phyloP scores from a whole-genome alignment of 208 protist species.

The Acanthamoeba rhysodes region DNA sequence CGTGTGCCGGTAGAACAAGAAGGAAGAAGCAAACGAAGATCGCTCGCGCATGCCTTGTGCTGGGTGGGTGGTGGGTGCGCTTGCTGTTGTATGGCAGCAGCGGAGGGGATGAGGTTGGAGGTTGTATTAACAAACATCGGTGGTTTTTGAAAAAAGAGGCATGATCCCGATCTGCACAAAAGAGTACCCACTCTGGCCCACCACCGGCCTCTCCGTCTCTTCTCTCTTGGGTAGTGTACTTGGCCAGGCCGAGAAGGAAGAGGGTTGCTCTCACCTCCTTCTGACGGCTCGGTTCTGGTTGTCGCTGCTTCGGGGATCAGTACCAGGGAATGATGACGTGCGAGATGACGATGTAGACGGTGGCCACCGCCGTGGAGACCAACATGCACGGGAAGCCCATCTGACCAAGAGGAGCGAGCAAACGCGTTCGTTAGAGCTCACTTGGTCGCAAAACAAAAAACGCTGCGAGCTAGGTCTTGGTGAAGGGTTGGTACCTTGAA shows the following conservation, averaged over 20 bases:
- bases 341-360: slow-evolving; percentile 83
- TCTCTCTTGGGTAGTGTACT: neutral
- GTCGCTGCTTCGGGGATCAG: neutral
- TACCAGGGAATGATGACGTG: slow-evolving; percentile 67
- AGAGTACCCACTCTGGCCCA: neutral
- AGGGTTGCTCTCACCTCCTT: neutral
- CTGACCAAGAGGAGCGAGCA: neutral
- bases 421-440: neutral
- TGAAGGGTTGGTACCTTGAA: slow-evolving; percentile 47
- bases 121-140: neutral
- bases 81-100: neutral
- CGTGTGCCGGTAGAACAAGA: too few species aligned
- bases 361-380: slow-evolving; percentile 76
- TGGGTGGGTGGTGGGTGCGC: too few species aligned
- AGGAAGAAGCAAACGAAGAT: too few species aligned
- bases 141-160: neutral
- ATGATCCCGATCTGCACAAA: neutral
- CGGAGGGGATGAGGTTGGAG: too few species aligned
- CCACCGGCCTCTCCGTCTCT: neutral
- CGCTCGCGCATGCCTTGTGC: too few species aligned
- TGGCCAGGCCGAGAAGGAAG: too few species aligned
- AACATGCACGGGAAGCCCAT: slow-evolving; percentile 87
- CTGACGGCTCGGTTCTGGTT: neutral
- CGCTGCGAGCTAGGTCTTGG: neutral
- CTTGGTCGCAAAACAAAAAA: neutral